These are phyloP conservation scores for Neurospora cerealis DNA, from an alignment of 495 filamentous ascomycete species.

Conservation along the genomic window DNA sequence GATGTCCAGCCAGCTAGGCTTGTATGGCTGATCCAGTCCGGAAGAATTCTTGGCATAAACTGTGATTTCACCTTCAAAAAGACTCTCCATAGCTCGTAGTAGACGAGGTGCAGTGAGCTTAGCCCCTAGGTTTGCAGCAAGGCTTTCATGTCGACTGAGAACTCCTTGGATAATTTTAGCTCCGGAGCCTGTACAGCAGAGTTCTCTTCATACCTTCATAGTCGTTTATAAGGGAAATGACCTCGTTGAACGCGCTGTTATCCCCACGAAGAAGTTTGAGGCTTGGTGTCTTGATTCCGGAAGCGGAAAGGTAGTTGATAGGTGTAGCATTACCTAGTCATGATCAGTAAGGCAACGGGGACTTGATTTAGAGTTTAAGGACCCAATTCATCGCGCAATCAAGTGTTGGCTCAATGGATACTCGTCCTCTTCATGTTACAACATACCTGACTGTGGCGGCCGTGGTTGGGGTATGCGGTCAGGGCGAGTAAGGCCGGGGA, in stretches of 20 bases:
- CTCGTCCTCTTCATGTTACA: not conserved
- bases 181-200: not conserved
- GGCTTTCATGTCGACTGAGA: constrained; percentile 72
- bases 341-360: not conserved
- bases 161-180: constrained; percentile 43
- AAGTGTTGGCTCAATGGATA: not conserved
- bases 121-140: constrained; percentile 76
- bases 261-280: constrained; percentile 39
- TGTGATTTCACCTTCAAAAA: constrained; percentile 72
- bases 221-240: constrained; percentile 57
- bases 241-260: constrained; percentile 31
- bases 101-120: constrained; percentile 73
- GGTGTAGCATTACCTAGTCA: constrained; percentile 42
- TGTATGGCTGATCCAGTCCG: constrained; percentile 49
- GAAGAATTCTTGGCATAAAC: constrained; percentile 39
- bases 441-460: constrained; percentile 34
- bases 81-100: constrained; percentile 73
- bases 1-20: constrained; percentile 63
- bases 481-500: constrained; percentile 18
- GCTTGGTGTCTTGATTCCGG: constrained; percentile 24
- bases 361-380: not conserved
- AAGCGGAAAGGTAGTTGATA: constrained; percentile 63
- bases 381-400: not conserved
- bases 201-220: constrained; percentile 47
- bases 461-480: constrained; percentile 35